Conservation (phyloP, 2,329 filamentous ascomycete species). For the Lasiodiplodia theobromae region DNA sequence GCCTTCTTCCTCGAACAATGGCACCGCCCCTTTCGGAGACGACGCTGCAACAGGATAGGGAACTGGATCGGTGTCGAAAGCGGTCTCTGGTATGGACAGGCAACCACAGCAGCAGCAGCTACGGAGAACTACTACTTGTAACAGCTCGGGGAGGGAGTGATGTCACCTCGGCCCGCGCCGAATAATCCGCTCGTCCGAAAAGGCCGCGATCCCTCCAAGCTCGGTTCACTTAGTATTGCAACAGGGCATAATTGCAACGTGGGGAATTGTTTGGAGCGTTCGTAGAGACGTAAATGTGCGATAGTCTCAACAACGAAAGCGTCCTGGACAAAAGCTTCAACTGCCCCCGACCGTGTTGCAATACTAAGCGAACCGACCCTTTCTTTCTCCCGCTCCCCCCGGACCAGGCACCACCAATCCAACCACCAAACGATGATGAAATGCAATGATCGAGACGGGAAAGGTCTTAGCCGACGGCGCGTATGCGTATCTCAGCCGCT, state of each 20-base stretch:
- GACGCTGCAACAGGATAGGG: not conserved
- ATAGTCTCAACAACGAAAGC: not conserved
- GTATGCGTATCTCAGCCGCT: not conserved
- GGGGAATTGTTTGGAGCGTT: not conserved
- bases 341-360: not conserved
- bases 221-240: not conserved
- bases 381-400: not conserved
- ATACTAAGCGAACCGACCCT: conserved; percentile 1
- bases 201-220: not conserved
- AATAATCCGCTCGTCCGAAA: not conserved
- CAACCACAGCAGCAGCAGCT: not conserved
- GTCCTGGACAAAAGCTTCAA: not conserved
- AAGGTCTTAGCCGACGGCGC: not conserved
- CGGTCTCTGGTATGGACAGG: not conserved
- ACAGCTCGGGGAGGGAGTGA: not conserved
- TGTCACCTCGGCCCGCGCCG: not conserved
- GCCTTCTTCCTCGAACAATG: not conserved
- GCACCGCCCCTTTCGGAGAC: too few relatives aligned
- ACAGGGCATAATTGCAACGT: not conserved
- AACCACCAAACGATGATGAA: not conserved
- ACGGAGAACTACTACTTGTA: not conserved
- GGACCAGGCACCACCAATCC: not conserved
- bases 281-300: not conserved
- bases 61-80: not conserved
- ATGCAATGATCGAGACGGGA: not conserved